Base-by-base conservation (phyloP, 1,284 basidiomycete species). In the Prillingera fragicola region DNA sequence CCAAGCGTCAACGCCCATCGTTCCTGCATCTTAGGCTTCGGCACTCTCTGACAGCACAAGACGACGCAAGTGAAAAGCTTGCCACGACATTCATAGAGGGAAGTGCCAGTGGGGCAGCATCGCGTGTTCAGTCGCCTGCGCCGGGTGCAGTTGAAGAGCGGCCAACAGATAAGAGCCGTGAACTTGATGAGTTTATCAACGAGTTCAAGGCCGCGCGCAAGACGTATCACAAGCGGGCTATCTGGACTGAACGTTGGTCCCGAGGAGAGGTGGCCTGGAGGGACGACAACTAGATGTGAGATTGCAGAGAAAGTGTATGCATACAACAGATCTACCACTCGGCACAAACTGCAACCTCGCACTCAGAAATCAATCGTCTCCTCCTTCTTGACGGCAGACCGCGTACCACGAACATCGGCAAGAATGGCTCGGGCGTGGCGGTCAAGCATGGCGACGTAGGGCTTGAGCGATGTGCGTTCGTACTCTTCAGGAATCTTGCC, bases 371-470 rank as follows among this genome's bases (percentile, higher is more conserved):
- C 29, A 17, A 31, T 31, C n/a, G n/a, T 31, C 29, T 31, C 29
- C 7, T 31, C 29, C 29, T 31, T 31, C n/a, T n/a, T n/a, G n/a
- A n/a, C n/a, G 17, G 22, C 39, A 23, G 17, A 27, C 19, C 17
- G 56, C 4, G 47, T 47, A 21, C 45, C 45, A 31, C 59, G 43
- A 18, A 40, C 64, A 46, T 74, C 76, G 37, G 64, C 62, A 42
- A 77, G 55, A n/a, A 80, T 59, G 3, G 57, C 72, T 13, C 69
- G 56, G 15, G 74, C 71, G 50, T 96, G 87, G 59, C 77, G 77
- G 51, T 97, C 87, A 52, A 98, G 74, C 75, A 95, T 80, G 38
- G 92, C 86, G 27, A 98, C 83, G 61, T 91, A 97, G 3, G 86
- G 85, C 60, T 82, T 85, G 52, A 98, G 71, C 24, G 73, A 74